A percentile compares a stretch with the other conserved stretches of the same genome.
phyloP scores from a whole-genome alignment of 148 eudicot species.

The Rheum nobile region DNA sequence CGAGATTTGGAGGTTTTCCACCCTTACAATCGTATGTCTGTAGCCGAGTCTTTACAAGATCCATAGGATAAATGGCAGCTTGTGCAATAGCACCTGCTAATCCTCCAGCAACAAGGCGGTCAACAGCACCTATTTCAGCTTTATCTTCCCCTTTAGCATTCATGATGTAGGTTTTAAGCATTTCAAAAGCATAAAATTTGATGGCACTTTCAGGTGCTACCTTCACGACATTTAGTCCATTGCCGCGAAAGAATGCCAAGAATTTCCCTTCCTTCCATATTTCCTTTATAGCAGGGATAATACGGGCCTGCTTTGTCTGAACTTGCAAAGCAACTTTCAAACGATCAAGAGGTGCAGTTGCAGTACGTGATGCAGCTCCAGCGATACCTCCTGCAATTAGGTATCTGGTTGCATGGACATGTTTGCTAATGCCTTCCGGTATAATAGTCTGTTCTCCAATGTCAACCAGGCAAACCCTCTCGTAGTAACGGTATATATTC shows the following conservation, averaged over 20 bases:
- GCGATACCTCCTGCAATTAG: conserved; percentile 92
- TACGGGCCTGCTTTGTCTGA: conserved; percentile 47
- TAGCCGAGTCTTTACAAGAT: conserved; percentile 87
- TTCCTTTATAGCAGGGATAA: conserved; percentile 43
- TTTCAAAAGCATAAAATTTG: conserved; percentile 74
- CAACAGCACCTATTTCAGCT: conserved; percentile 59
- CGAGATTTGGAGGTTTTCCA: conserved; percentile 57
- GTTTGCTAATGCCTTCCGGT: conserved; percentile 86
- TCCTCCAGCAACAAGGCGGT: conserved; percentile 83
- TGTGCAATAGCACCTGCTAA: conserved; percentile 94
- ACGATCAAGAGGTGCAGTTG: conserved; percentile 94
- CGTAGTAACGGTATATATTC: conserved; percentile 87
- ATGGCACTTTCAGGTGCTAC: conserved; percentile 98
- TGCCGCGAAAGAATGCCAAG: conserved; percentile 81
- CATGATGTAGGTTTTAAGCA: conserved; percentile 58
- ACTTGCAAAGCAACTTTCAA: conserved; percentile 79
- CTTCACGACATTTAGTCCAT: conserved; percentile 81
- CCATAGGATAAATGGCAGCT: conserved; percentile 88
- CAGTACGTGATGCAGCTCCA: conserved; percentile 96
- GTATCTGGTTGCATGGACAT: conserved; percentile 71
- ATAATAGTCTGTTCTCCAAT: conserved; percentile 94
- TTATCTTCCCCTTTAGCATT: conserved; percentile 51
- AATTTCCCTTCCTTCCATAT: conserved; percentile 83
- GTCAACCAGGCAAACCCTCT: conserved; percentile 85
- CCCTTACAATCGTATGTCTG: conserved; percentile 52